Conservation (phyloP, 768 basidiomycete genomes). For the Naganishia friedmannii region DNA sequence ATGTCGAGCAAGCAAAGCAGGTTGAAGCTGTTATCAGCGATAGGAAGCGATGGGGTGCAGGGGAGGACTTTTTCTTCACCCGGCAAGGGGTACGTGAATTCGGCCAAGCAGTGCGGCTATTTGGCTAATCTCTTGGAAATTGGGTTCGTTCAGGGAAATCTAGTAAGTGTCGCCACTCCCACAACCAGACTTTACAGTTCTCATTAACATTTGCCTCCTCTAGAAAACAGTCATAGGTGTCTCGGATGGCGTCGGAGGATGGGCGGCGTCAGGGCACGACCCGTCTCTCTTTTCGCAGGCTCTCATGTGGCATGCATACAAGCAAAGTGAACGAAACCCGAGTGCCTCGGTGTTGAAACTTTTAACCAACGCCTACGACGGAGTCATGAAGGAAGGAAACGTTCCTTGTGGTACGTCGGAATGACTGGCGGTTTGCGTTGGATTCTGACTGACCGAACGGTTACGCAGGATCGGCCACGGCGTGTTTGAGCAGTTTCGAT, state of each 20-base stretch:
- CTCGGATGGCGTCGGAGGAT: constrained; percentile 91
- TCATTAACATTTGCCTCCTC: neutral
- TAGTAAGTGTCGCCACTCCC: neutral
- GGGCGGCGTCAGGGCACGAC: constrained; percentile 78
- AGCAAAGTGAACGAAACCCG: constrained; percentile 28
- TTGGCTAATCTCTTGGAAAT: neutral
- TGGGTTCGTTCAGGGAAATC: neutral
- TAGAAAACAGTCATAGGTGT: constrained; percentile 62
- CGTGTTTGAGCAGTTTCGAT: constrained; percentile 33
- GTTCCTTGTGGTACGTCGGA: constrained; percentile 44
- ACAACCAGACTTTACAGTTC: neutral
- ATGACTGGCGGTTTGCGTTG: neutral
- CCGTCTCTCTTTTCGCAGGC: constrained; percentile 87
- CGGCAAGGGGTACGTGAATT: constrained; percentile 35
- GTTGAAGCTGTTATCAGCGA: constrained; percentile 30
- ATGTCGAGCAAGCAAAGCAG: constrained; percentile 37
- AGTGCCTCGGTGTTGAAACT: constrained; percentile 35
- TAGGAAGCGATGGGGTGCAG: constrained; percentile 44
- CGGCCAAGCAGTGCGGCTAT: too few species aligned
- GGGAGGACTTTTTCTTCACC: constrained; percentile 50
- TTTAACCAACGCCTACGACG: constrained; percentile 44
- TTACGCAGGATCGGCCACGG: constrained; percentile 34
- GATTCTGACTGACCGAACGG: too few species aligned
- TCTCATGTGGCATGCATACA: constrained; percentile 69
- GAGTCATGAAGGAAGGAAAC: constrained; percentile 39